Evolutionary conservation across 352 stramenopile genomes (phyloP).

Genomic region (Pythium phragmitis): DNA sequence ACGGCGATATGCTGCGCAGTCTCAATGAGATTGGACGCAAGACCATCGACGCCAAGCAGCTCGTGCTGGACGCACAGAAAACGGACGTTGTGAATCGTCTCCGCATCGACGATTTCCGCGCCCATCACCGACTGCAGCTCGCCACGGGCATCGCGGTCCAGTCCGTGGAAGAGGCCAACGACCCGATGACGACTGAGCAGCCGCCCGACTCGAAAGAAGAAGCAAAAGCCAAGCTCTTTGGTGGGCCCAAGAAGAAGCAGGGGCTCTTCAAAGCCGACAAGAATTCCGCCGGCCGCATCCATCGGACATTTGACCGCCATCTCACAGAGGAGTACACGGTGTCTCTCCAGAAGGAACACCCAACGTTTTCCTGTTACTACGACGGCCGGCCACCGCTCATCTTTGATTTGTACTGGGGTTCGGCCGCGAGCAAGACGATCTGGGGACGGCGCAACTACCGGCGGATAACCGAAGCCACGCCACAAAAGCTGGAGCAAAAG

Average conservation of each 20-base stretch:
- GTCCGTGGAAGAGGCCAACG: slow-evolving; percentile 55
- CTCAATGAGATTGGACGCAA: slow-evolving; percentile 80
- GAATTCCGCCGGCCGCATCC: slow-evolving; percentile 37
- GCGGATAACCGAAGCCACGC: slow-evolving; percentile 33
- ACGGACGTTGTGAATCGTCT: slow-evolving; percentile 69
- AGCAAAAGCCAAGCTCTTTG: slow-evolving; percentile 52
- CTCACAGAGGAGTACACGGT: slow-evolving; percentile 59
- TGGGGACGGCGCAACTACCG: slow-evolving; percentile 56
- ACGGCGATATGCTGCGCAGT: slow-evolving; percentile 77
- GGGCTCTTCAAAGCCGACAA: slow-evolving; percentile 62
- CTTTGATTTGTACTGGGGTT: slow-evolving; percentile 67
- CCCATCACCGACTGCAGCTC: slow-evolving; percentile 77
- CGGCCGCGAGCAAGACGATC: slow-evolving; percentile 52
- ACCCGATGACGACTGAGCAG: slow-evolving; percentile 21
- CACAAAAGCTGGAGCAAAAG: slow-evolving; percentile 29
- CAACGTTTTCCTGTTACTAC: slow-evolving; percentile 61
- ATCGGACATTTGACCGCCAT: slow-evolving; percentile 65
- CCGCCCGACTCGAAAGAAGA: slow-evolving; percentile 33
- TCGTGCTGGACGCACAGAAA: slow-evolving; percentile 54
- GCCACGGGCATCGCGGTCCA: slow-evolving; percentile 72
- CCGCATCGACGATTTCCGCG: slow-evolving; percentile 82
- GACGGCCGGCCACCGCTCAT: slow-evolving; percentile 37
- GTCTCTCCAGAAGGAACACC: slow-evolving; percentile 56
- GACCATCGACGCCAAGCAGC: slow-evolving; percentile 37
- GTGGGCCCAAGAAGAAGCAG: slow-evolving; percentile 51